Evolutionary conservation across 306 rosid genomes (phyloP).

Genomic region (Crotalaria pallida): DNA sequence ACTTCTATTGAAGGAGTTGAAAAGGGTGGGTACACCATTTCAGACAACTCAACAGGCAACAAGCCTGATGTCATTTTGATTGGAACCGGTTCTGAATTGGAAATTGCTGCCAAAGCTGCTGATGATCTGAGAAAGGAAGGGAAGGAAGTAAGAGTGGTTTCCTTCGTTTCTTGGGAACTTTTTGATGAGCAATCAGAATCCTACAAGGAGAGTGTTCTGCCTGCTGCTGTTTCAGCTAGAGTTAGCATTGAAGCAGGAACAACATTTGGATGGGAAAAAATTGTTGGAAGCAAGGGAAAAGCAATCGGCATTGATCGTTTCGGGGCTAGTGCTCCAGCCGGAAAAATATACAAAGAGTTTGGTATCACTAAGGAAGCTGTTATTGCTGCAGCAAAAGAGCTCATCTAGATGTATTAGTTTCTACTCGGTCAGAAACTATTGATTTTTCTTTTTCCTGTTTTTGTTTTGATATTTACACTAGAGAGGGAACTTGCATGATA

Average conservation of each 20-base stretch:
- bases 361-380: conserved; percentile 94
- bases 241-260: conserved; percentile 98
- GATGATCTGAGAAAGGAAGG: conserved; percentile 93
- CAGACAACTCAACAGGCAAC: conserved; percentile 84
- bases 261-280: conserved; percentile 93
- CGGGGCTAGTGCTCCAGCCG: conserved; percentile 98
- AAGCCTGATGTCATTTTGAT: conserved; percentile 93
- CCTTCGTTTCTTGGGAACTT: conserved; percentile 91
- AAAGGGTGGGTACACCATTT: conserved; percentile 85
- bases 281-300: conserved; percentile 79
- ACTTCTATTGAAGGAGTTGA: conserved; percentile 85
- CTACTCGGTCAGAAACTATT: conserved; percentile 16
- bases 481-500: conserved; percentile 22
- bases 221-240: conserved; percentile 79
- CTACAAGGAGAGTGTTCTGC: conserved; percentile 95
- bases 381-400: conserved; percentile 75
- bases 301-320: conserved; percentile 86
- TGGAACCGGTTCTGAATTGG: conserved; percentile 95
- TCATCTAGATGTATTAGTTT: conserved; percentile 29
- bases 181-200: conserved; percentile 77
- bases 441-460: conserved; percentile 16
- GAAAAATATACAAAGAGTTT: conserved; percentile 79
- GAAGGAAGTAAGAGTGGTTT: conserved; percentile 85
- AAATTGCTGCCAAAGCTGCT: conserved; percentile 83
- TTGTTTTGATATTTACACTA: conserved; percentile 27